Evolutionary conservation across 2,329 filamentous ascomycete species (phyloP).

Genomic region (Ascosphaera acerosa): DNA sequence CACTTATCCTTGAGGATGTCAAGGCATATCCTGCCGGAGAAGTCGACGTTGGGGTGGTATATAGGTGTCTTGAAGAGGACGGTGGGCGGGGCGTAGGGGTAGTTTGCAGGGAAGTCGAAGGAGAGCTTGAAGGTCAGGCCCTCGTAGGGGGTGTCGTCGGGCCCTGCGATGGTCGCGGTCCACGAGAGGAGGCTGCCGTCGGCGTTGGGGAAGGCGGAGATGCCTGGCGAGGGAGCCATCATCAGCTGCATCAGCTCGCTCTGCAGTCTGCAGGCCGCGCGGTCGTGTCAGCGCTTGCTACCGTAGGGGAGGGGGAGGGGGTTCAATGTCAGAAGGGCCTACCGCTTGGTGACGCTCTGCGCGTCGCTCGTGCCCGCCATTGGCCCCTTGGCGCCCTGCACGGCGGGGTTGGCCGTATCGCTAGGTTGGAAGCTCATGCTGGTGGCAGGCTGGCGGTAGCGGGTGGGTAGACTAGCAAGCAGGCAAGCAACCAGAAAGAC

Average conservation of each 20-base stretch:
- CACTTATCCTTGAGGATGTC: conserved; percentile 99
- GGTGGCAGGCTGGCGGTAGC: too few relatives aligned
- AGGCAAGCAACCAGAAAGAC: too few relatives aligned
- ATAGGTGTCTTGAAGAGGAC: conserved; percentile 97
- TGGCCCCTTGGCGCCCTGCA: too few relatives aligned
- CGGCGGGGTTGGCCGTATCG: too few relatives aligned
- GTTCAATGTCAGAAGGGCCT: conserved; percentile 7
- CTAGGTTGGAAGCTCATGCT: too few relatives aligned
- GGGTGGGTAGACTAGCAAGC: too few relatives aligned
- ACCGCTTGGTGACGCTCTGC: conserved; percentile 60
- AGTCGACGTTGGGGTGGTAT: conserved; percentile 97
- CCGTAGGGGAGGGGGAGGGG: neutral
- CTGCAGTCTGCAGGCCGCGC: conserved; percentile 40
- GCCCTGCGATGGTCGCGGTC: conserved; percentile 83
- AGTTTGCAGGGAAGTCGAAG: conserved; percentile 75
- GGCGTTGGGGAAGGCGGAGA: conserved; percentile 80
- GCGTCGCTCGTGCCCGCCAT: conserved; percentile 36
- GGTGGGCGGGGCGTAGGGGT: conserved; percentile 72
- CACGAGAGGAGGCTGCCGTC: conserved; percentile 79
- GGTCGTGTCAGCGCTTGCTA: neutral
- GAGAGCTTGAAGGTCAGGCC: conserved; percentile 74
- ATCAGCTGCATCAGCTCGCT: conserved; percentile 97
- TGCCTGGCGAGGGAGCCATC: conserved; percentile 76
- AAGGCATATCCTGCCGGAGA: conserved; percentile 85
- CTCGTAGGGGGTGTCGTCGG: conserved; percentile 74